Evolutionary conservation across 495 filamentous ascomycete species (phyloP), one percentile per base, ranked within the genome.

Genomic region (Talaromyces thailandensis): DNA sequence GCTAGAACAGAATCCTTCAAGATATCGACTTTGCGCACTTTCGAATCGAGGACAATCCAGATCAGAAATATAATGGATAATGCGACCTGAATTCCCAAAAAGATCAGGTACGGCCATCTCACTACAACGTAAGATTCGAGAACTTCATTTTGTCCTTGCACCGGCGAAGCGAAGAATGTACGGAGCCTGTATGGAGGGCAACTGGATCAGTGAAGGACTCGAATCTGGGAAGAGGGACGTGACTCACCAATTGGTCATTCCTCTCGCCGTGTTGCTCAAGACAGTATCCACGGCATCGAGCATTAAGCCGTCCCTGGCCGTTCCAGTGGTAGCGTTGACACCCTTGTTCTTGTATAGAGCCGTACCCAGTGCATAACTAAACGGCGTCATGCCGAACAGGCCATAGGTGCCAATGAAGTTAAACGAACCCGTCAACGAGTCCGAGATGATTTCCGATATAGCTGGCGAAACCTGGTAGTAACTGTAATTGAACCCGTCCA

Each of bases 1-100:
- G 56, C 32, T 18, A 59, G 8, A 21, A 24, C 56, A 40, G 56
- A 59, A n/a, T 59, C 31, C 24, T 59, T 59, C 56, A 59, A 59
- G 4, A 37, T 59, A 25, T 40, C 32, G 9, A 59, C 32, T 43
- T 59, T 59, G 4, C 56, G 56, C 18, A 59, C 35, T 37, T 40
- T 59, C 12, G 56, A 37, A 25, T 59, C 56, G 24, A 59, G 35
- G 21, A 59, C 32, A 2, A 59, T n/a, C 56, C 56, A 59, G 12
- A 59, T 37, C 11, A 59, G 24, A 16, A 59, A 59, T 12, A 59
- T 43, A 24, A 43, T 43, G 18, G 56, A 59, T 5, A 59, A 59
- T 14, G 21, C 2, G 21, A 59, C 32, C 23, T 59, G 56, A 5
- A 23, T 26, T 16, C 28, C 56, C 35, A 59, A 59, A 32, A 31